A percentile compares a stretch with the other conserved stretches of the same genome.
phyloP scores from a whole-genome alignment of 2,329 filamentous ascomycete genomes.

The Thermothelomyces thermophilus region DNA sequence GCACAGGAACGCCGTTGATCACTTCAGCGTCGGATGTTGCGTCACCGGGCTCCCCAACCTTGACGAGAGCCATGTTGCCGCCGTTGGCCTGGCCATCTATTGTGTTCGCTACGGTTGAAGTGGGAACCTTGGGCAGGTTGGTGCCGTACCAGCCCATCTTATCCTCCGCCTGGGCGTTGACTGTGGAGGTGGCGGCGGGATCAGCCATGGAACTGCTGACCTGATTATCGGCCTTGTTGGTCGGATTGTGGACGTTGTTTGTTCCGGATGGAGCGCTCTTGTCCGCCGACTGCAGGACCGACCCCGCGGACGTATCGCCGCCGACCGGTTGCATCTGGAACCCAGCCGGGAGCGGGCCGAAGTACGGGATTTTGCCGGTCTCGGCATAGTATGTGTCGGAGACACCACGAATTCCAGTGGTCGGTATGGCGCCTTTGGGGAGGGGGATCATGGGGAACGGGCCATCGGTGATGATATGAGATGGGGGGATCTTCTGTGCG shows the following conservation, averaged over 20 bases:
- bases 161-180: slow-evolving; percentile 1
- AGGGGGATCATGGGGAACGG: slow-evolving; percentile 9
- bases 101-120: neutral
- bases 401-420: slow-evolving; percentile 13
- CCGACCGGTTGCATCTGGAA: neutral
- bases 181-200: neutral
- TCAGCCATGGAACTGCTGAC: neutral
- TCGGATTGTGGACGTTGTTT: neutral
- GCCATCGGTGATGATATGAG: slow-evolving; percentile 6
- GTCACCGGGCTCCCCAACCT: slow-evolving; percentile 4
- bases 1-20: slow-evolving; percentile 18
- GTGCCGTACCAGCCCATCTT: slow-evolving; percentile 16
- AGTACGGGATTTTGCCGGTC: slow-evolving; percentile 9
- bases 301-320: too few species aligned
- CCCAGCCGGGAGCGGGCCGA: neutral
- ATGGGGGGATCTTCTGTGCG: neutral
- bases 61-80: neutral
- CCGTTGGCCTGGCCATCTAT: neutral
- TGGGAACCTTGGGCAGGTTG: slow-evolving; percentile 10
- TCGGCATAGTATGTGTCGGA: slow-evolving; percentile 20
- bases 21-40: neutral
- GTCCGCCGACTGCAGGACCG: too few species aligned
- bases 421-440: slow-evolving; percentile 5
- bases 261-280: too few species aligned
- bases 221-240: neutral